A percentile compares a stretch with the other conserved stretches of the same genome.
Evolutionary conservation across 441 rosid species (phyloP).

Genomic region (Cnidoscolus chayamansa): DNA sequence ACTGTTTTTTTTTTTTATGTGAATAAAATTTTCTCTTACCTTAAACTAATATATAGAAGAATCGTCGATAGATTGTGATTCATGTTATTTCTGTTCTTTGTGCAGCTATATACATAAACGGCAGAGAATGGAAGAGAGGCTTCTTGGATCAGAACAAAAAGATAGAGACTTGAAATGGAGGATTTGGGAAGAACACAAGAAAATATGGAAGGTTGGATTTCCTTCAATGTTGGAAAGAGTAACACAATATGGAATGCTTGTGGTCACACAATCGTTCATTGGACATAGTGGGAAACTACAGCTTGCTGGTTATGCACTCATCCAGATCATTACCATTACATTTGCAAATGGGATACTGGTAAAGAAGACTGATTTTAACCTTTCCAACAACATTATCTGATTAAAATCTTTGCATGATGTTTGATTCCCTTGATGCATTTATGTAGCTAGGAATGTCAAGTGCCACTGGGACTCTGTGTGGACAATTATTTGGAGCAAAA

Average conservation of each 20-base stretch:
- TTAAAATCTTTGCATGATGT: no score
- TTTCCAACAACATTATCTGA: no score
- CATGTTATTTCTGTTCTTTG: no score
- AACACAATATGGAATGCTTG: conserved; percentile 24
- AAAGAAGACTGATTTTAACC: neutral
- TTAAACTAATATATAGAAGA: no score
- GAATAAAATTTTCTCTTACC: no score
- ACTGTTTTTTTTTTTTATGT: no score
- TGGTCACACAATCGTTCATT: conserved; percentile 35
- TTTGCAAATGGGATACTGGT: conserved; percentile 27
- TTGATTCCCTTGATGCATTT: no score
- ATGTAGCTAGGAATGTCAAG: conserved; percentile 57
- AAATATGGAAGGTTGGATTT: conserved; percentile 28
- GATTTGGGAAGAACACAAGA: conserved; percentile 24
- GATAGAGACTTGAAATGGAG: conserved; percentile 14
- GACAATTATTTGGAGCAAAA: conserved; percentile 62
- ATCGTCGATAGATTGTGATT: no score
- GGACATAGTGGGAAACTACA: conserved; percentile 27
- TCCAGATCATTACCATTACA: conserved; percentile 20
- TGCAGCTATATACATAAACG: no score
- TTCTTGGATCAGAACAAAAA: conserved; percentile 25
- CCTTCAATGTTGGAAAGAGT: conserved; percentile 29
- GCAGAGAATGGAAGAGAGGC: conserved; percentile 35
- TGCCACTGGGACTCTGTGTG: conserved; percentile 66
- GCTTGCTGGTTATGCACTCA: conserved; percentile 33